Percentiles rank a stretch among this genome's conserved stretches.
Evolutionary conservation across 2,329 filamentous ascomycete genomes (phyloP).

Genomic region (Colletotrichum eleusines): DNA sequence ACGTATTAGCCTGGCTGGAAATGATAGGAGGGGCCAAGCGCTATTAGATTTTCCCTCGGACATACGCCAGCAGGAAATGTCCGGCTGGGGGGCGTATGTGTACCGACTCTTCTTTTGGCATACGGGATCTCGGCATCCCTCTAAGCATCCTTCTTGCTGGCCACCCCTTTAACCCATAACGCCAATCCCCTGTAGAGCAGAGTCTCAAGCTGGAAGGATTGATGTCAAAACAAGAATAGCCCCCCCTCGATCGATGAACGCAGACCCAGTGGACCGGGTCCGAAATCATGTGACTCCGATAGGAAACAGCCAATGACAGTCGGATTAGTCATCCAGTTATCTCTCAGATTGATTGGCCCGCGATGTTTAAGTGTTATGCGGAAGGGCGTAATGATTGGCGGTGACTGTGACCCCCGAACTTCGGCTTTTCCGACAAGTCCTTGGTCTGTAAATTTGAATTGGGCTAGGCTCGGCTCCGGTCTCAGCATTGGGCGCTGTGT

Average conservation of each 20-base stretch:
- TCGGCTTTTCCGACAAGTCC: background rate
- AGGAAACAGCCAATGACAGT: background rate
- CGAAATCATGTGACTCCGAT: conserved; percentile 1
- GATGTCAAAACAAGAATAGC: conserved; percentile 37
- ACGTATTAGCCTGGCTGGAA: background rate
- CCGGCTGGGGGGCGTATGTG: background rate
- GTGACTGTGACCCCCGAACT: background rate
- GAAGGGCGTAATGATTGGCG: conserved; percentile 17
- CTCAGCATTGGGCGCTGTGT: background rate
- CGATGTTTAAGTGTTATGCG: background rate
- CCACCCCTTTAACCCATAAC: background rate
- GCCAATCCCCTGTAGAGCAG: background rate
- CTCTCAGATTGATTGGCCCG: background rate
- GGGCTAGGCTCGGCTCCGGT: background rate
- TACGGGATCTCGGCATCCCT: background rate
- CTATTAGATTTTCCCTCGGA: background rate
- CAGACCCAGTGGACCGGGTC: too few relatives aligned
- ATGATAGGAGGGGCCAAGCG: background rate
- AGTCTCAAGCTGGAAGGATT: background rate
- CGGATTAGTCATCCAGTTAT: background rate
- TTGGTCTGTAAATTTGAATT: background rate
- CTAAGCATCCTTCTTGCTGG: too few relatives aligned
- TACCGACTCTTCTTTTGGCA: background rate
- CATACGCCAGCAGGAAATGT: background rate
- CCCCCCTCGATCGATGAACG: background rate